phyloP scores from a whole-genome alignment of 306 rosid genomes.

The Crataegus laevigata region DNA sequence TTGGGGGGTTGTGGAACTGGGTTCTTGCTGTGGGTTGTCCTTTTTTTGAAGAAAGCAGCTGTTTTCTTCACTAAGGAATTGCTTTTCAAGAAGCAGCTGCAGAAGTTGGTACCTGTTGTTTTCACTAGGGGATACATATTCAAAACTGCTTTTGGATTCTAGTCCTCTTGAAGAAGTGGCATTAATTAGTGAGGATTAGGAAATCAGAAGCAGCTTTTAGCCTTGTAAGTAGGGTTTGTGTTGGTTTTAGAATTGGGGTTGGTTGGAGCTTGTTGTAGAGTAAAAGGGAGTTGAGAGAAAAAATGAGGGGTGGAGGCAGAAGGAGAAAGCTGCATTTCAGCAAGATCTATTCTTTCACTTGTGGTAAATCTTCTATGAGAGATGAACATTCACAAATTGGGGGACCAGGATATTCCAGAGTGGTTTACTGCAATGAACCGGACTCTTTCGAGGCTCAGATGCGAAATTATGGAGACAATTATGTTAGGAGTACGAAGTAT shows the following conservation, averaged over 20 bases:
- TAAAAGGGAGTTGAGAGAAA: background rate
- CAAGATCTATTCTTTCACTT: slow-evolving; percentile 77
- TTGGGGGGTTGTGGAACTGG: slow-evolving; percentile 10
- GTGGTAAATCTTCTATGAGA: slow-evolving; percentile 51
- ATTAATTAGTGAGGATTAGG: slow-evolving; percentile 7
- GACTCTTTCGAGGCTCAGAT: slow-evolving; percentile 44
- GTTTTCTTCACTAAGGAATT: slow-evolving; percentile 2
- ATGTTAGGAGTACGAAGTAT: slow-evolving; percentile 78
- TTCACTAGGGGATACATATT: background rate
- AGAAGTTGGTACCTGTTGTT: background rate
- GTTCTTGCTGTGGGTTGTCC: background rate
- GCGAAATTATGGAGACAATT: slow-evolving; percentile 49
- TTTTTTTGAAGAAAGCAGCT: background rate
- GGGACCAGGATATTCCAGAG: slow-evolving; percentile 71
- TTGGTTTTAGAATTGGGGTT: slow-evolving; percentile 11
- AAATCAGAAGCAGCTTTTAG: background rate
- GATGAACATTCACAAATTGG: slow-evolving; percentile 73
- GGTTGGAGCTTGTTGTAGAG: background rate
- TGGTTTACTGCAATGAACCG: slow-evolving; percentile 68
- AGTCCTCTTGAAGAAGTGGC: background rate
- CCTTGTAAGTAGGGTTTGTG: background rate
- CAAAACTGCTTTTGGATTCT: background rate
- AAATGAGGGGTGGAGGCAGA: slow-evolving; percentile 53
- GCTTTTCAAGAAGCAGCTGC: background rate
- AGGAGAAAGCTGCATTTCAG: slow-evolving; percentile 56